Evolutionary conservation across 192 early-diverging fungal species (phyloP).

Genomic region (Geranomyces michiganensis): DNA sequence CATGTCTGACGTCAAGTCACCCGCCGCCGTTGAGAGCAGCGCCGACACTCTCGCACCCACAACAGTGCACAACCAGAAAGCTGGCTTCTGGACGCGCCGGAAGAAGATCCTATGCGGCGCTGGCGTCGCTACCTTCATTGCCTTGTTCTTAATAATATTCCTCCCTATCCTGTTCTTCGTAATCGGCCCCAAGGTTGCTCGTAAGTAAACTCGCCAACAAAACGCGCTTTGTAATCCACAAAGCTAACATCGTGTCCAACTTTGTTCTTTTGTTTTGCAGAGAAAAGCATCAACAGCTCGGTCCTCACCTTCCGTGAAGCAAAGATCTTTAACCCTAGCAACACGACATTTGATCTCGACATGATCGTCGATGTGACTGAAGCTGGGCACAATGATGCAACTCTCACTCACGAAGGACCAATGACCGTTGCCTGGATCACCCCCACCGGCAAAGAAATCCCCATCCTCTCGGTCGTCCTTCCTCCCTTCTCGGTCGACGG

Average conservation of each 20-base stretch:
- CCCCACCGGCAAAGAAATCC: constrained; percentile 12
- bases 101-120: constrained; percentile 3
- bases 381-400: constrained; percentile 35
- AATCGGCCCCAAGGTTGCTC: constrained; percentile 29
- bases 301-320: constrained; percentile 32
- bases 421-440: constrained; percentile 36
- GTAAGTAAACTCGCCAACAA: constrained; percentile 19
- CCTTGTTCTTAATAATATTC: constrained; percentile 19
- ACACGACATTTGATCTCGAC: constrained; percentile 31
- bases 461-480: constrained; percentile 32
- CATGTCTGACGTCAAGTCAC: constrained; percentile 12
- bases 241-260: not conserved
- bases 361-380: constrained; percentile 33
- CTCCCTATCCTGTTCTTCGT: constrained; percentile 28
- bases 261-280: not conserved
- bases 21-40: not conserved
- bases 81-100: constrained; percentile 20
- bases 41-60: not conserved
- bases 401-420: constrained; percentile 25
- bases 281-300: constrained; percentile 34
- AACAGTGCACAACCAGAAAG: constrained; percentile 1
- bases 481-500: constrained; percentile 30
- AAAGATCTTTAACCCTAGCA: constrained; percentile 22
- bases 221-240: not conserved
- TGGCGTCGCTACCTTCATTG: constrained; percentile 7